Conservation (phyloP, 2,329 filamentous ascomycete species). For the Sclerotinia spermophila region DNA sequence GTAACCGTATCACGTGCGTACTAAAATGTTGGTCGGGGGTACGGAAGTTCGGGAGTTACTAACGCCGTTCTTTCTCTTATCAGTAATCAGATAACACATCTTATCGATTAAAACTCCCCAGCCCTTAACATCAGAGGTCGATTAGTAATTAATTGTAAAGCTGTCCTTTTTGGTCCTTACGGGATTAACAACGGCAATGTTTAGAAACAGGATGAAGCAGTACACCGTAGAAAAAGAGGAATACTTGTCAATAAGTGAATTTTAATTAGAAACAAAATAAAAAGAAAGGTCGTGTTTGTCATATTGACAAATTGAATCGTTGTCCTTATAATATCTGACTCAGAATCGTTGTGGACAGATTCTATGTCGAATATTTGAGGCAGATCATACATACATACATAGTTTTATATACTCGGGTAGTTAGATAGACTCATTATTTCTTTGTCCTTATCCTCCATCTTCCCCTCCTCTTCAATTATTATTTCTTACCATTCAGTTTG, state of each 20-base stretch:
- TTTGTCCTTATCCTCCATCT: constrained; percentile 7
- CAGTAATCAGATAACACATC: background rate
- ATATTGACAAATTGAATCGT: background rate
- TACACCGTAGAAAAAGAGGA: background rate
- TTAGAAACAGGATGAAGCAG: background rate
- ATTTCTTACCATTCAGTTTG: constrained; percentile 29
- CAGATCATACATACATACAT: too few relatives aligned
- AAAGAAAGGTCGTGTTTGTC: background rate
- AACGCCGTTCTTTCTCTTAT: background rate
- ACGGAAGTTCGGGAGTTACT: background rate
- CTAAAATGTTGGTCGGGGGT: background rate
- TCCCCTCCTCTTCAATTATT: constrained; percentile 14
- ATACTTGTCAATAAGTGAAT: constrained; percentile 14
- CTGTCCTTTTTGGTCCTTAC: constrained; percentile 19
- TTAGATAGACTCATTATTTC: constrained; percentile 26
- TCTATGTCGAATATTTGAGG: constrained; percentile 28
- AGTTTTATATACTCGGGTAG: constrained; percentile 11
- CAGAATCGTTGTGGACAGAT: constrained; percentile 34
- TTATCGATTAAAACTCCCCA: background rate
- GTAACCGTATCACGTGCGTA: too few relatives aligned
- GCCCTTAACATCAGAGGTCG: background rate
- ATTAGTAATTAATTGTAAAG: constrained; percentile 5
- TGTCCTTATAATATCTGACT: background rate
- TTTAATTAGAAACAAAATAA: background rate
- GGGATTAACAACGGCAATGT: constrained; percentile 1